Conservation (phyloP, 257 asterid genomes). For the Solanum tacnaense region DNA sequence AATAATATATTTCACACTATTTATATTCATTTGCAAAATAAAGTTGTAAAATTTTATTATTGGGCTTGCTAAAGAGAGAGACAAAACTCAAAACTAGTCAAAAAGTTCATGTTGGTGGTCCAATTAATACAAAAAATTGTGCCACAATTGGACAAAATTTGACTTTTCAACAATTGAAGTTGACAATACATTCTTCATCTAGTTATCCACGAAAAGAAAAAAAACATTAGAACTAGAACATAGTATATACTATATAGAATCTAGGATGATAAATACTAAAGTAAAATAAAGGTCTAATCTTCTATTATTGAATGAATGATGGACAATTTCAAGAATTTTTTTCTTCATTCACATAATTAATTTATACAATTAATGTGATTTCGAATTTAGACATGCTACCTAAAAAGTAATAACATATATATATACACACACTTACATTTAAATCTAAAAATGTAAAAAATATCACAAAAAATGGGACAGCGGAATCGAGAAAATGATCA, state of each 20-base stretch:
- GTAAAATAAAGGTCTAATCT: not conserved
- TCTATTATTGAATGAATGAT: not conserved
- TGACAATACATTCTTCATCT: not conserved
- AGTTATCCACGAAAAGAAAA: not conserved
- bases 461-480: too few relatives aligned
- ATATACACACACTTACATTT: too few relatives aligned
- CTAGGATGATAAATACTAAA: not conserved
- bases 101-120: not conserved
- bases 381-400: too few relatives aligned
- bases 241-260: not conserved
- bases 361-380: not conserved
- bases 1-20: not conserved
- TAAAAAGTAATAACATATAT: too few relatives aligned
- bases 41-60: not conserved
- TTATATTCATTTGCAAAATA: not conserved
- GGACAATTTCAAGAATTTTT: not conserved
- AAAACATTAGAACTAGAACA: not conserved
- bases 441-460: too few relatives aligned
- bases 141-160: not conserved
- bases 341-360: not conserved
- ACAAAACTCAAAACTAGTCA: not conserved
- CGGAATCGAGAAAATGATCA: too few relatives aligned
- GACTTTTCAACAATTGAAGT: not conserved
- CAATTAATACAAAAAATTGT: not conserved
- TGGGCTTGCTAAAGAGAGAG: not conserved